Conservation (phyloP, 78 protist species). For the Cyanophora paradoxa region DNA sequence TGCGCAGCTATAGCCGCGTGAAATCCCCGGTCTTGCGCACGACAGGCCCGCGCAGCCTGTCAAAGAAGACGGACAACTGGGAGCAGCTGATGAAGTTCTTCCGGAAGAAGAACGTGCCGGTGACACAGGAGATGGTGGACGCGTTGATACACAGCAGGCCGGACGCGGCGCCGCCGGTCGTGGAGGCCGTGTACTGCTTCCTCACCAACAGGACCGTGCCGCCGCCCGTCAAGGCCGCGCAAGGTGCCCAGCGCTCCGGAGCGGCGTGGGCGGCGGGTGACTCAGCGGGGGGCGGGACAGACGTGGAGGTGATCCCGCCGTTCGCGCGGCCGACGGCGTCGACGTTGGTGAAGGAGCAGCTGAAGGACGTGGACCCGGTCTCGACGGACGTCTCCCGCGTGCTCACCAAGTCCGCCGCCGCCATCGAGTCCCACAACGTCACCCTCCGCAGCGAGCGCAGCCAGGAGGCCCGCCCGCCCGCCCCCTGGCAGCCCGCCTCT, state of each 20-base stretch:
- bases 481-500: background rate
- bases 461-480: conserved; percentile 4
- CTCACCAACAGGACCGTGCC: conserved; percentile 27
- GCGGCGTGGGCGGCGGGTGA: too few relatives aligned
- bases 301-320: conserved; percentile 11
- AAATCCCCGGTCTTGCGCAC: background rate
- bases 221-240: background rate
- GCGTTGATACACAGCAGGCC: conserved; percentile 29
- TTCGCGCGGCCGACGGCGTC: conserved; percentile 15
- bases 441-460: background rate
- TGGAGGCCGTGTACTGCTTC: conserved; percentile 17
- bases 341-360: background rate
- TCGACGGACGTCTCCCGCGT: too few relatives aligned
- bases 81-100: conserved; percentile 37
- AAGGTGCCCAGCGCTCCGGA: background rate
- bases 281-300: background rate
- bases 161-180: conserved; percentile 18
- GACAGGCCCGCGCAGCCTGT: too few relatives aligned
- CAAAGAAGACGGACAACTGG: conserved; percentile 50
- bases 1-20: background rate
- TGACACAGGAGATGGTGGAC: background rate
- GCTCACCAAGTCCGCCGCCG: background rate
- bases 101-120: conserved; percentile 2
- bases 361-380: background rate
- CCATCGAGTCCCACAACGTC: too few relatives aligned